Evolutionary conservation across 371 early-diverging fungal genomes (phyloP).

Genomic region (Syncephalis fuscata): DNA sequence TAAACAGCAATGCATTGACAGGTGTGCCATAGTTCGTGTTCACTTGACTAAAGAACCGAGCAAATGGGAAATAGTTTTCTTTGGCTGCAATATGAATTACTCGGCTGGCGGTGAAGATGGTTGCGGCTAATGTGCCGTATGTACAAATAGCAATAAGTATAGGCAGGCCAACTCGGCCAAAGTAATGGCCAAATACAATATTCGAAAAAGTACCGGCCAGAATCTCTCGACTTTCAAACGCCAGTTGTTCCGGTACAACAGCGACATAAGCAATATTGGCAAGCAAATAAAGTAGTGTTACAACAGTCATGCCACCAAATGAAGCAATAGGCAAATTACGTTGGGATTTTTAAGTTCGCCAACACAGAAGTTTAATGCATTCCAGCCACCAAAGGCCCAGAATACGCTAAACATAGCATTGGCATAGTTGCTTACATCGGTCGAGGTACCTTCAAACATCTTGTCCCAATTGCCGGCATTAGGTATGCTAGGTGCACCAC

Average conservation of each 20-base stretch:
- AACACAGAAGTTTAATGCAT: constrained; percentile 13
- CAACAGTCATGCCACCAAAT: constrained; percentile 8
- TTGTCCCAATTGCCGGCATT: not conserved
- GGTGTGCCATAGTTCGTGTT: not conserved
- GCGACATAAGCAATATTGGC: constrained; percentile 19
- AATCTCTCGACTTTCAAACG: constrained; percentile 6
- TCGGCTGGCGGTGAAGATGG: constrained; percentile 8
- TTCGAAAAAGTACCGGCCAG: constrained; percentile 17
- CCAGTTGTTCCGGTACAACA: constrained; percentile 13
- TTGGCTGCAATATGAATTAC: constrained; percentile 10
- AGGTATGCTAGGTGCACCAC: constrained; percentile 2
- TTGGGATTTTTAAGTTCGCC: constrained; percentile 17
- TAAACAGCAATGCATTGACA: not conserved
- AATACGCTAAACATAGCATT: constrained; percentile 10
- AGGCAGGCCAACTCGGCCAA: constrained; percentile 8
- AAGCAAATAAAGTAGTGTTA: constrained; percentile 12
- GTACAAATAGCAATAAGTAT: constrained; percentile 9
- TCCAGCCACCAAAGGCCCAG: constrained; percentile 16
- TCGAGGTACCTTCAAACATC: constrained; percentile 5
- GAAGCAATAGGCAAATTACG: constrained; percentile 13
- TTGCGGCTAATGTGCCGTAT: constrained; percentile 10
- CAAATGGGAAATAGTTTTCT: constrained; percentile 5
- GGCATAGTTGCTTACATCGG: constrained; percentile 9
- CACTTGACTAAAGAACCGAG: not conserved
- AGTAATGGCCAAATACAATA: constrained; percentile 11